phyloP scores from a whole-genome alignment of 2,329 filamentous ascomycete species.

The Trichoderma simmonsii region DNA sequence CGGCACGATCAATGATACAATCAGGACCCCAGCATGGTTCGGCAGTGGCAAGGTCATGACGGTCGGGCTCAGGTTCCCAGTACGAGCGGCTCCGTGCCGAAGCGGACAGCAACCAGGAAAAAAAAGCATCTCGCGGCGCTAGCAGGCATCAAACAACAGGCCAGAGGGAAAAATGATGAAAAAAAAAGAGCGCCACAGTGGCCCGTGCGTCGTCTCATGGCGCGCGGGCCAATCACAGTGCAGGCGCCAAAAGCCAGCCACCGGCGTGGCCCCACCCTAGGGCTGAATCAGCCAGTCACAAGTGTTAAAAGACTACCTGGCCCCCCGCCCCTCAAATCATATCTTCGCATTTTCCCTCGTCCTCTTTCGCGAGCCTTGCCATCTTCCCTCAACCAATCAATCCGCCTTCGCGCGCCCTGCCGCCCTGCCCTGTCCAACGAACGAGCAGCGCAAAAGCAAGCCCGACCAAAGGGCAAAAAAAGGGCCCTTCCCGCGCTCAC shows the following conservation, averaged over 20 bases:
- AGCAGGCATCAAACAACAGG: constrained; percentile 5
- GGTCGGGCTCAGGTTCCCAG: constrained; percentile 5
- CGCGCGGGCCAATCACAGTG: constrained; percentile 31
- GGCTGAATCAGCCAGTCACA: constrained; percentile 52
- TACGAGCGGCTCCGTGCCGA: constrained; percentile 10
- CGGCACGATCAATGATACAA: background rate
- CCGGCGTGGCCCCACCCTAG: constrained; percentile 33
- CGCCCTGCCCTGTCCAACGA: constrained; percentile 35
- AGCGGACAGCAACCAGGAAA: background rate
- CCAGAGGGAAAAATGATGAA: background rate
- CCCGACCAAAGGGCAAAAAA: constrained; percentile 18
- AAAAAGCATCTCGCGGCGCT: background rate
- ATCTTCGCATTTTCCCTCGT: constrained; percentile 44
- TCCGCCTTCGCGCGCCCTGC: constrained; percentile 29
- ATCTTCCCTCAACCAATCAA: constrained; percentile 45
- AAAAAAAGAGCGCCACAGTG: constrained; percentile 9
- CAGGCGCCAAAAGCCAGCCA: constrained; percentile 27
- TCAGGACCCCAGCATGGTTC: background rate
- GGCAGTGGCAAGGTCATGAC: constrained; percentile 6
- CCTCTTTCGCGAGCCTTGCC: constrained; percentile 35
- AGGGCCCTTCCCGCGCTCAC: constrained; percentile 21
- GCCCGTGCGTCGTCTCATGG: constrained; percentile 30
- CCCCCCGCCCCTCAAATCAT: constrained; percentile 51
- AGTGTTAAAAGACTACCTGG: constrained; percentile 40
- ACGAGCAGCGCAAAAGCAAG: constrained; percentile 6